Base-by-base conservation (phyloP, 257 asterid species). In the Parsonsia alboflavescens region DNA sequence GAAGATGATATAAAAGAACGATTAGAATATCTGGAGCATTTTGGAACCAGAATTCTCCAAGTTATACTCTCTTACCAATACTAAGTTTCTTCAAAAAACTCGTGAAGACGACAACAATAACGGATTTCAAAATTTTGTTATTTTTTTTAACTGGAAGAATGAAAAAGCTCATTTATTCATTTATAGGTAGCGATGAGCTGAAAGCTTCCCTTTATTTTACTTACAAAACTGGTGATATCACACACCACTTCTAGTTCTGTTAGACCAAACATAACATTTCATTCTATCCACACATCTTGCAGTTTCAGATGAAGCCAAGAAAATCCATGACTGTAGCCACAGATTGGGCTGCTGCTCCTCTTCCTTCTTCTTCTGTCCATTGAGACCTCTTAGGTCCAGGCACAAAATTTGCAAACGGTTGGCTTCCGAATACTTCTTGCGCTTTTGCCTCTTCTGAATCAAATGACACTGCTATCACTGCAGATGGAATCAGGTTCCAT, bases 251-350 rank as follows among this genome's bases (percentile, higher is more conserved):
- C 10, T 13, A 59, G 66, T 42, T 11, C 1, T 1, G 42, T 2
- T 59, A 59, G 65, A 10, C 13, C 59, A 50, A 9, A 42, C 53
- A 42, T 9, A n/a, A 5, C n/a, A 33, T 33, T 33, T n/a, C n/a
- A n/a, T 7, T 41, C 52, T 53, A 61, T 76, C 42, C 16, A 22
- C 75, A 49, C 22, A 50, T 45, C 67, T 72, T 59, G 66, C 19
- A 26, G 0, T 9, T 4, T 54, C 22, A 84, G 68, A 80, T 16
- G 56, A 81, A 70, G 15, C 78, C 83, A 33, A 59, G 80, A 30
- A 75, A 80, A 21, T 82, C 87, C 84, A 82, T 61, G 81, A 84
- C 71, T 44, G 88, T 75, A 69, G 83, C 74, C 79, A 79, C 21
- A 41, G 41, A 21, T 30, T 54, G 77, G 33, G 39, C 39, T 33